phyloP scores from a whole-genome alignment of 2,329 filamentous ascomycete genomes.

The Metarhizium humberi region DNA sequence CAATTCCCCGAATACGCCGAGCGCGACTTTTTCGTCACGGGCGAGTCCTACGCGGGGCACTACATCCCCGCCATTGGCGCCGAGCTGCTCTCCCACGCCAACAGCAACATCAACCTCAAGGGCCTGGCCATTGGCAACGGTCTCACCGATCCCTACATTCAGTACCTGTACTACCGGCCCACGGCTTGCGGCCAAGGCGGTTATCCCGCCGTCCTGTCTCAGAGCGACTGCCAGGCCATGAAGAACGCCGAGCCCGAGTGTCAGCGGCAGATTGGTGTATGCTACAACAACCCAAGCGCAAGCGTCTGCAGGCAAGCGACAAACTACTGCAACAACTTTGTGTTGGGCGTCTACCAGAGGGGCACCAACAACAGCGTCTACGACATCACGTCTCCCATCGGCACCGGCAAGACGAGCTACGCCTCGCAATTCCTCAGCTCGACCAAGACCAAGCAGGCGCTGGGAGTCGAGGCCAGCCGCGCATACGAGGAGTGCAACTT shows the following conservation, averaged over 20 bases:
- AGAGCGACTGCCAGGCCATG: slow-evolving; percentile 73
- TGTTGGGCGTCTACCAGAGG: slow-evolving; percentile 85
- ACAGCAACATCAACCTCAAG: slow-evolving; percentile 95
- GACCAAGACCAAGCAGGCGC: slow-evolving; percentile 67
- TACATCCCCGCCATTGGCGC: slow-evolving; percentile 89
- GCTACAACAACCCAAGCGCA: slow-evolving; percentile 83
- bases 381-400: slow-evolving; percentile 82
- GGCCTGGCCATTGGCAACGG: slow-evolving; percentile 93
- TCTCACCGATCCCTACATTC: slow-evolving; percentile 82
- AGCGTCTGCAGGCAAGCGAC: slow-evolving; percentile 87
- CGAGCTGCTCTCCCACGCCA: slow-evolving; percentile 86
- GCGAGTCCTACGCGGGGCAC: slow-evolving; percentile 90
- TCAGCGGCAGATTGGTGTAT: slow-evolving; percentile 75
- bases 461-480: slow-evolving; percentile 77
- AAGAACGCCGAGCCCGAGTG: slow-evolving; percentile 85
- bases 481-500: slow-evolving; percentile 90
- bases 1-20: slow-evolving; percentile 91
- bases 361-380: slow-evolving; percentile 82
- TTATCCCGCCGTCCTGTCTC: slow-evolving; percentile 74
- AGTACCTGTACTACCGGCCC: slow-evolving; percentile 89
- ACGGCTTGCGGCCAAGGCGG: slow-evolving; percentile 97
- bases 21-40: slow-evolving; percentile 95
- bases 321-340: slow-evolving; percentile 95
- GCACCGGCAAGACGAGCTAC: slow-evolving; percentile 85
- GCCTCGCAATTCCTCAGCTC: slow-evolving; percentile 80